Percentiles rank a stretch among this genome's conserved stretches.
These are phyloP conservation scores for Tolypocladium nubicola DNA, from an alignment of 2,329 filamentous ascomycete genomes.

Conservation along the genomic window DNA sequence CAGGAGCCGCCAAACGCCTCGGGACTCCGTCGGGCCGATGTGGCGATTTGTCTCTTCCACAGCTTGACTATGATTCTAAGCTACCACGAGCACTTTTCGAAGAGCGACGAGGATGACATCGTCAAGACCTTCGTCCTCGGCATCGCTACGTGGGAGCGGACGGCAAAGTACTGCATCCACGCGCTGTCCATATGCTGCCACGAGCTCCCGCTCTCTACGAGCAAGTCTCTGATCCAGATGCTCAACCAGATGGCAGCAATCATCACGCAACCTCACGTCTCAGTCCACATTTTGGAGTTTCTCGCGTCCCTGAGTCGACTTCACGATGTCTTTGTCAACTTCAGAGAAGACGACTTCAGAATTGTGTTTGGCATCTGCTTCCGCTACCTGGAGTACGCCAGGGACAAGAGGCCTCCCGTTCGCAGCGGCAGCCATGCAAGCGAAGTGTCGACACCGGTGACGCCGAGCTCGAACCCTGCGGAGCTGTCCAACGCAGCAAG, in stretches of 20 bases:
- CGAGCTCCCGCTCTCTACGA: slow-evolving; percentile 79
- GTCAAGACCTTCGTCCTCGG: slow-evolving; percentile 79
- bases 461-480: slow-evolving; percentile 6
- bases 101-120: slow-evolving; percentile 80
- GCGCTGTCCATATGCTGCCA: slow-evolving; percentile 91
- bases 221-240: slow-evolving; percentile 75
- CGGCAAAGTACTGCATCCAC: slow-evolving; percentile 88
- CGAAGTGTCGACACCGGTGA: slow-evolving; percentile 25
- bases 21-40: slow-evolving; percentile 75
- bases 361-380: slow-evolving; percentile 94
- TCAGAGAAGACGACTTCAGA: slow-evolving; percentile 83
- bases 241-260: slow-evolving; percentile 91
- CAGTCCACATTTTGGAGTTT: slow-evolving; percentile 93
- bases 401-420: slow-evolving; percentile 49
- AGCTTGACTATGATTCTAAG: slow-evolving; percentile 79
- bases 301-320: slow-evolving; percentile 80
- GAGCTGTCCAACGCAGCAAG: slow-evolving; percentile 12
- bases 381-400: slow-evolving; percentile 80
- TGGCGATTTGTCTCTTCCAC: slow-evolving; percentile 82
- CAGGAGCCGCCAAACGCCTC: slow-evolving; percentile 72
- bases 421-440: slow-evolving; percentile 37
- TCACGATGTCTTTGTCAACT: slow-evolving; percentile 76
- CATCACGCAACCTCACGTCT: slow-evolving; percentile 84
- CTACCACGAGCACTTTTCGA: slow-evolving; percentile 77
- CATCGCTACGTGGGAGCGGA: slow-evolving; percentile 74